Conservation (phyloP, 2,329 filamentous ascomycete species). For the Fusarium incarnatum region DNA sequence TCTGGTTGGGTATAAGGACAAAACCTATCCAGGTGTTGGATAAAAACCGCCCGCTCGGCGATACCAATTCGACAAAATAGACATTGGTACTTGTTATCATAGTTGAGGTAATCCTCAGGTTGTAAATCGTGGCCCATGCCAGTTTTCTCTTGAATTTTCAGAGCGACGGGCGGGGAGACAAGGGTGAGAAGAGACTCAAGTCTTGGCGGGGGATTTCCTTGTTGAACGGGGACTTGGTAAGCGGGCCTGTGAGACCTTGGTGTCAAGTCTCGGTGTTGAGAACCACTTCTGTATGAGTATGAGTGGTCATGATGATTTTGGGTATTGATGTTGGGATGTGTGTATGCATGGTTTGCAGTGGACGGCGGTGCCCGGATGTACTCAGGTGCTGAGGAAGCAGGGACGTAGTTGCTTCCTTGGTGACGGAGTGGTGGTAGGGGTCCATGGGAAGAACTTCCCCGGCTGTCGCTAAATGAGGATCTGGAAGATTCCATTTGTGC, state of each 20-base stretch:
- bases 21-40: conserved; percentile 6
- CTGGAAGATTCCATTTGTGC: neutral
- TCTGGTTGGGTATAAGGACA: neutral
- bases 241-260: neutral
- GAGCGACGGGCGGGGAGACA: neutral
- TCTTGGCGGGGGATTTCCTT: too few relatives aligned
- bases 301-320: neutral
- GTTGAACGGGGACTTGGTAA: neutral
- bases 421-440: neutral
- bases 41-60: neutral
- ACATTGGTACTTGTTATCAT: conserved; percentile 4
- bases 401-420: neutral
- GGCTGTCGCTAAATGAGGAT: neutral
- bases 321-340: neutral
- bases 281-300: neutral
- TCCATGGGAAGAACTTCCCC: neutral
- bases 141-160: neutral
- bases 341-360: neutral
- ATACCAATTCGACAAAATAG: conserved; percentile 13
- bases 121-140: neutral
- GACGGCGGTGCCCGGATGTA: neutral
- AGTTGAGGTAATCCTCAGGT: conserved; percentile 16
- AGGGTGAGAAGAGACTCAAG: neutral
- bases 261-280: neutral
- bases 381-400: neutral